Evolutionary conservation across 129 eudicot genomes (phyloP), one percentile per base, ranked within the genome.

Genomic region (Cynara cardunculus): DNA sequence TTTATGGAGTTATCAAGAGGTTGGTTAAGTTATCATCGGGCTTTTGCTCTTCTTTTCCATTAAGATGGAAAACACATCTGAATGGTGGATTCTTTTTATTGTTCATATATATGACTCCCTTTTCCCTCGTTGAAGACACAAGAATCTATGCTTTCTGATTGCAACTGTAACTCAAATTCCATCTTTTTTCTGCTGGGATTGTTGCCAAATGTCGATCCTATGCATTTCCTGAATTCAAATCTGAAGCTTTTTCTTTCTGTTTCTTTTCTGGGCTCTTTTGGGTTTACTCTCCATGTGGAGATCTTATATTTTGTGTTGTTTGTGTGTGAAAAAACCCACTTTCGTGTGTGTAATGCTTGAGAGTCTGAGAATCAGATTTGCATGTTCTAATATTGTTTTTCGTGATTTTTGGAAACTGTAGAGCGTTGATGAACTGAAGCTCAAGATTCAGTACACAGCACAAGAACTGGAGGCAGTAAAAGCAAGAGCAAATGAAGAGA

Each of bases 1-100:
- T 77, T 80, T 88, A 39, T 91, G 89, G 94, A 86, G 69, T 83
- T 86, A 88, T 76, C 92, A 85, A 85, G 94, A 93, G 98, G 98
- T 93, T 74, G 69, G 87, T 85, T 80, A 67, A 65, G 87, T 85
- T 80, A 67, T 72, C 25, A 44, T 78, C 30, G 39, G 39, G 0
- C 59, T 19, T 74, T 18, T 22, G 21, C 5, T 37, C 41, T 35
- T 35, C 31, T 2, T 28, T 28, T 28, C 31, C 31, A 3, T 28
- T 1, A 28, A 28, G 31, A 28, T 35, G 6, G 6, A 34, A 30
- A 34, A 34, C 0, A 34, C 39, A 34, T 34, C 39, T 34, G 39
- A 34, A 34, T 5, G 46, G 46, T 37, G 46, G 13, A 37, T 8
- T 37, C 9, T 2, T 37, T 37, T 10, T 41, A 41, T 16, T 11